These are phyloP conservation scores for Senna siamea DNA, from an alignment of 306 rosid species.

Conservation along the genomic window DNA sequence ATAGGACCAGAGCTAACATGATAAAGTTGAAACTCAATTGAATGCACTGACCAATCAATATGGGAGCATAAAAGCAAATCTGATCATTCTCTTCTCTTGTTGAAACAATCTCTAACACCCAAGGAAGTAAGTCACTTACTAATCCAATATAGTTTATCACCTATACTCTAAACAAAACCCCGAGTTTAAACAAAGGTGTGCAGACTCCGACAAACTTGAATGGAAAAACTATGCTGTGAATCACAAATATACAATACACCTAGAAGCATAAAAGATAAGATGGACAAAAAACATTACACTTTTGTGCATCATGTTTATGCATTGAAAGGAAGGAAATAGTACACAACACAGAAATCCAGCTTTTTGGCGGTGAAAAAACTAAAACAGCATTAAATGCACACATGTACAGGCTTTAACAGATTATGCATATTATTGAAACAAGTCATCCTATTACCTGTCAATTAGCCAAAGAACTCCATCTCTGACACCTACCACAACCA, in stretches of 20 bases:
- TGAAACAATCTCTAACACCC: not conserved
- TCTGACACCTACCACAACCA: constrained; percentile 89
- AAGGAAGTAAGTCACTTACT: not conserved
- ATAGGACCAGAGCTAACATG: not conserved
- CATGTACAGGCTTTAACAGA: constrained; percentile 7
- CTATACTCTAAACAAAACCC: too few relatives aligned
- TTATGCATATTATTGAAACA: constrained; percentile 29
- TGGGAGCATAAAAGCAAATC: not conserved
- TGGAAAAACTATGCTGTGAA: not conserved
- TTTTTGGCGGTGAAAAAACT: not conserved
- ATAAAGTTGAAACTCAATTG: not conserved
- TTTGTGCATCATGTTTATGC: not conserved
- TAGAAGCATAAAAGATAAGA: not conserved
- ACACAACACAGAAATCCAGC: not conserved
- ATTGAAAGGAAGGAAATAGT: constrained; percentile 12
- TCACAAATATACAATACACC: not conserved
- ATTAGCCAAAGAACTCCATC: constrained; percentile 99
- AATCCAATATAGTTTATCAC: not conserved
- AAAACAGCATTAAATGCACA: not conserved
- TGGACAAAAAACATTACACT: not conserved
- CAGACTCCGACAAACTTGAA: not conserved
- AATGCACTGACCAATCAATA: not conserved
- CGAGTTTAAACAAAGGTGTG: too few relatives aligned
- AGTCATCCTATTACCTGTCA: constrained; percentile 72
- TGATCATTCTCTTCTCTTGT: not conserved